Evolutionary conservation across 768 basidiomycete species (phyloP), one percentile per base, ranked within the genome.

Genomic region (Lactarius quietus): DNA sequence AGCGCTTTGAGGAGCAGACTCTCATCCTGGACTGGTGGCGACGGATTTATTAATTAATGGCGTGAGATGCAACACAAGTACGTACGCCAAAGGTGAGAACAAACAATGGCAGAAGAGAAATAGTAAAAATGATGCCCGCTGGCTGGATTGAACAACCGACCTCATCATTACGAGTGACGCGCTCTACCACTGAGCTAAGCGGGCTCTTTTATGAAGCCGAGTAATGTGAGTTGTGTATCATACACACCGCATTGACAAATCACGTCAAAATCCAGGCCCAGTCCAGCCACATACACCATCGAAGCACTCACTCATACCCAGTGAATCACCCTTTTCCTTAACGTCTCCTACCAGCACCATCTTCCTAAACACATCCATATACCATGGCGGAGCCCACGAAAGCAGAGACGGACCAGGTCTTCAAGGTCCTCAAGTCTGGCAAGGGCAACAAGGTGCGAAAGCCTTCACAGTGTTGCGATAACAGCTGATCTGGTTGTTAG

Each of bases 331-430:
- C 33, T n/a, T 33, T 33, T n/a, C 31, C 0, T 23, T n/a, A 18
- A n/a, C 53, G 4, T 15, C 31, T 20, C 15, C 55, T 33, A 26
- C 45, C 23, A 28, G 3, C 8, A 57, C 38, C 36, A 39, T 38
- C 14, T 28, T 51, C 36, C 48, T 33, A 0, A n/a, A 17, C 26
- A 7, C 12, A 48, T 48, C 26, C 7, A 15, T 51, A 51, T 61
- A 43, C 41, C 31, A 92, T 91, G 90, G 76, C 84, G 39, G 90
- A 89, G 69, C 89, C 88, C 0, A 86, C 89, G 35, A 96, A 94
- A 73, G 85, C 87, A 72, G 92, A 97, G 76, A 92, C 92, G 1
- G 90, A 92, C 55, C 86, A 90, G 66, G 83, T 93, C 20, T 97
- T 98, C 78, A 87, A 85, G 53, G 85, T 91, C 3, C 80, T 95